A percentile compares a stretch with the other conserved stretches of the same genome.
Conservation (phyloP, 345 rosid genomes). For the Balakata baccata region DNA sequence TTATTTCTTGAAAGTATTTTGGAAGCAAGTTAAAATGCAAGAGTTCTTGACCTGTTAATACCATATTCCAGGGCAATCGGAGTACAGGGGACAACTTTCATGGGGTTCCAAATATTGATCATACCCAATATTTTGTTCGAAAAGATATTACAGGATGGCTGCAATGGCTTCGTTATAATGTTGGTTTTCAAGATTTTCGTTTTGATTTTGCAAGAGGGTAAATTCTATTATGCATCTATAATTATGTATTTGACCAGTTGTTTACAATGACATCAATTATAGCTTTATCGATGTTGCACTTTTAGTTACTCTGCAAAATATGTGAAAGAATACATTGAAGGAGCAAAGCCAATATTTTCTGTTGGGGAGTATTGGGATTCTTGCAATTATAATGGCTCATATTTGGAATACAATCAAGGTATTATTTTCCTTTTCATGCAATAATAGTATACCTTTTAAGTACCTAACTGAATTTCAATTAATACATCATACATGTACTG, state of each 20-base stretch:
- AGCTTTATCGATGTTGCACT: conserved; percentile 14
- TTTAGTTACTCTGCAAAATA: conserved; percentile 69
- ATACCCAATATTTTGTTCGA: conserved; percentile 75
- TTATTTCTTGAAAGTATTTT: not conserved
- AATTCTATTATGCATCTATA: conserved; percentile 3
- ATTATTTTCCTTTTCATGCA: conserved; percentile 10
- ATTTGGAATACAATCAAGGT: conserved; percentile 87
- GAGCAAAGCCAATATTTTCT: conserved; percentile 71
- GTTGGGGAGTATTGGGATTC: conserved; percentile 96
- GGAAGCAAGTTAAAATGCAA: not conserved
- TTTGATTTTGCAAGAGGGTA: conserved; percentile 94
- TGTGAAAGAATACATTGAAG: conserved; percentile 84
- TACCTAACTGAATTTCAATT: conserved; percentile 4
- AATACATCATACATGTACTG: not conserved
- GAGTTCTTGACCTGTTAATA: conserved; percentile 12
- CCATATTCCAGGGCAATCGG: conserved; percentile 52
- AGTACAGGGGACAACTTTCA: conserved; percentile 93
- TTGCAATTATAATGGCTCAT: conserved; percentile 59
- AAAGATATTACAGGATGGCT: conserved; percentile 79
- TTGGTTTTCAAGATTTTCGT: conserved; percentile 87
- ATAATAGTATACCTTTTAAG: not conserved
- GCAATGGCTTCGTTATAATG: conserved; percentile 57
- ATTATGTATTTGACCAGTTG: conserved; percentile 6
- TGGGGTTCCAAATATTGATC: conserved; percentile 94
- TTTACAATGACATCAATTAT: not conserved